Percentiles rank a stretch among this genome's conserved stretches.
Evolutionary conservation across 306 rosid species (phyloP).

Genomic region (Begonia peltatifolia): DNA sequence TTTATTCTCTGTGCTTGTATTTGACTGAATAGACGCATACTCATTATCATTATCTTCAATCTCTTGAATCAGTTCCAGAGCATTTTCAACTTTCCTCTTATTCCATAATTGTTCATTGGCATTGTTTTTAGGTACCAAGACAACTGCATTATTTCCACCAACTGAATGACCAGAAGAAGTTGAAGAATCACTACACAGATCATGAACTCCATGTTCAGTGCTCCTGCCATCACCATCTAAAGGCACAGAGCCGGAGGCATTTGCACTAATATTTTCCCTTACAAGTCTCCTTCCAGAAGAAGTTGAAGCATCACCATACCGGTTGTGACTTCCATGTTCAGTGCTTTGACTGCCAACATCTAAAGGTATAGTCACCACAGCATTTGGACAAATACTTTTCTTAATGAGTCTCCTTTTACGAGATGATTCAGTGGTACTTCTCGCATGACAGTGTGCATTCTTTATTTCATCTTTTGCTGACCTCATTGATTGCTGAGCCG

Average conservation of each 20-base stretch:
- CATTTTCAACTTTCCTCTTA: constrained; percentile 14
- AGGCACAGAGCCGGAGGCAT: constrained; percentile 13
- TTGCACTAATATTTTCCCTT: constrained; percentile 13
- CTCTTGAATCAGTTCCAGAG: constrained; percentile 15
- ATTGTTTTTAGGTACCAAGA: constrained; percentile 17
- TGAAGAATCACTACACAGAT: constrained; percentile 10
- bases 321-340: too few species aligned
- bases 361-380: too few species aligned
- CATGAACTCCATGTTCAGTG: constrained; percentile 15
- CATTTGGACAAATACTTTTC: too few species aligned
- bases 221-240: constrained; percentile 22
- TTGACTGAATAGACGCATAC: constrained; percentile 17
- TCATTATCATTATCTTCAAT: constrained; percentile 16
- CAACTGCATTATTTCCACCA: constrained; percentile 11
- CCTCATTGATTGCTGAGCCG: background rate
- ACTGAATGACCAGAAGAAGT: constrained; percentile 23
- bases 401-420: constrained; percentile 7
- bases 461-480: constrained; percentile 25
- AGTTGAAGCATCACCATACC: too few species aligned
- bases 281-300: constrained; percentile 26
- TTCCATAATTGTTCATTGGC: constrained; percentile 17
- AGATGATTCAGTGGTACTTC: constrained; percentile 24
- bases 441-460: constrained; percentile 17
- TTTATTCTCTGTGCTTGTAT: constrained; percentile 2
- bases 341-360: too few species aligned